These are phyloP conservation scores for Colletotrichum siamense DNA, from an alignment of 2,329 filamentous ascomycete species.

Conservation along the genomic window DNA sequence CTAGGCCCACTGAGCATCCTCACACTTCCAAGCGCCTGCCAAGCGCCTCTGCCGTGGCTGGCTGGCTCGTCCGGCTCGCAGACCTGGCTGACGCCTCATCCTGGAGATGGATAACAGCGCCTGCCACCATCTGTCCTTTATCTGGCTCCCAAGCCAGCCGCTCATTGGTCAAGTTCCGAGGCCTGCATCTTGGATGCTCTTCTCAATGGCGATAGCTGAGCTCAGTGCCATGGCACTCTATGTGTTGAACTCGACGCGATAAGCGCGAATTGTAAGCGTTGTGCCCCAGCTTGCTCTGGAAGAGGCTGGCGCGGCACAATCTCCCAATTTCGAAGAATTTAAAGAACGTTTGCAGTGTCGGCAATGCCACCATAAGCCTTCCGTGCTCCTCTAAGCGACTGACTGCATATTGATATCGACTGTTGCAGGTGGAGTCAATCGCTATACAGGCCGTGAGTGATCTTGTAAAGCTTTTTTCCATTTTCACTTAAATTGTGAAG, in stretches of 20 bases:
- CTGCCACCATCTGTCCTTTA: background rate
- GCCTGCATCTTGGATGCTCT: background rate
- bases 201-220: background rate
- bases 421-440: background rate
- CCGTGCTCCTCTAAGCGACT: background rate
- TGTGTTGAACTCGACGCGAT: background rate
- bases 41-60: background rate
- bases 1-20: background rate
- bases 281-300: background rate
- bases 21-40: background rate
- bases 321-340: background rate
- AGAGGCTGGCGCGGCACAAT: background rate
- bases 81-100: background rate
- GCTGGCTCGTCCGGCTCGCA: background rate
- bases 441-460: background rate
- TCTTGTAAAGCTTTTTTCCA: background rate
- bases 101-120: background rate
- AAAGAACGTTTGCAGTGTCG: background rate
- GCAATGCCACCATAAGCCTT: background rate
- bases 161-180: background rate
- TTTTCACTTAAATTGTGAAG: background rate
- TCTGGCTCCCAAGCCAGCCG: background rate
- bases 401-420: background rate
- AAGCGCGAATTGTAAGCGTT: background rate
- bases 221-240: background rate